These are phyloP conservation scores for Fibroporia radiculosa DNA, from an alignment of 768 basidiomycete species.

Conservation along the genomic window DNA sequence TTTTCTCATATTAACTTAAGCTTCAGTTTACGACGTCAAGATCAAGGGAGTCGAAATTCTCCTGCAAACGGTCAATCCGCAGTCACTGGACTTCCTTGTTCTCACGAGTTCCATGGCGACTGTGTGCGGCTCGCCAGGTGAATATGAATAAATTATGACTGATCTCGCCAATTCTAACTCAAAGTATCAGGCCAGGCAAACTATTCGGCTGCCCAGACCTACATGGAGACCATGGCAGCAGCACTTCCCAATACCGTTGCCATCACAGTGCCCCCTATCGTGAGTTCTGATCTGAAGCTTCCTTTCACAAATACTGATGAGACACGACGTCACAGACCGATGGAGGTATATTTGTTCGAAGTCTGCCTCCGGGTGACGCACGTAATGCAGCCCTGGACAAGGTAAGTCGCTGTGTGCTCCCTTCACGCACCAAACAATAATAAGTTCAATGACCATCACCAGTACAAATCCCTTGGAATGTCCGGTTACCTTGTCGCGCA, in stretches of 20 bases:
- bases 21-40: slow-evolving; percentile 15
- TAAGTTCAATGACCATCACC: too few relatives aligned
- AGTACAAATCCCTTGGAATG: slow-evolving; percentile 7
- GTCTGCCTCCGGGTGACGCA: slow-evolving; percentile 2
- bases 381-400: slow-evolving; percentile 6
- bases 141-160: too few relatives aligned
- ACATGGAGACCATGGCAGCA: slow-evolving; percentile 6
- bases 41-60: slow-evolving; percentile 10
- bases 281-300: slow-evolving; percentile 1
- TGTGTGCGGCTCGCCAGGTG: slow-evolving; percentile 7
- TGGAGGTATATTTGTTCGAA: slow-evolving; percentile 6
- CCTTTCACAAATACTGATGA: not conserved
- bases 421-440: too few relatives aligned
- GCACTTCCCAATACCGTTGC: slow-evolving; percentile 4
- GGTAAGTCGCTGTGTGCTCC: not conserved
- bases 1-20: too few relatives aligned
- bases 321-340: slow-evolving; percentile 4
- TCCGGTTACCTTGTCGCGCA: slow-evolving; percentile 1
- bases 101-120: slow-evolving; percentile 6
- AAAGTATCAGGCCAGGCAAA: slow-evolving; percentile 8
- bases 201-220: slow-evolving; percentile 7
- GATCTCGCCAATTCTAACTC: too few relatives aligned
- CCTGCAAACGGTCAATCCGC: slow-evolving; percentile 8
- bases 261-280: slow-evolving; percentile 6
- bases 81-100: slow-evolving; percentile 11